Evolutionary conservation across 1,284 basidiomycete genomes (phyloP).

Genomic region (Kwoniella shivajii): DNA sequence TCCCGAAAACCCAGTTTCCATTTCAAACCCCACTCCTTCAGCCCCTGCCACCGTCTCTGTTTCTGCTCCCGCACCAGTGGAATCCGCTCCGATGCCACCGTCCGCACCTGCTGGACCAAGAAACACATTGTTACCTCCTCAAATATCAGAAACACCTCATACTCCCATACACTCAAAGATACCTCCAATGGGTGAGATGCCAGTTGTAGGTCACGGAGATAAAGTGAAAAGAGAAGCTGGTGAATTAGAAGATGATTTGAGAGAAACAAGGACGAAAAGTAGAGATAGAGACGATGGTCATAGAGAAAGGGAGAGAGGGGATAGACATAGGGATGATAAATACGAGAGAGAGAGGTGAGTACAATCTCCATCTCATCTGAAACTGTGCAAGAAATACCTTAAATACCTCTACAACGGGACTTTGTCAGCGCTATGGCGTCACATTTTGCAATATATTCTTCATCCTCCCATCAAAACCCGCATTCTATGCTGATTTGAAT

Average conservation of each 20-base stretch:
- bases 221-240: constrained; percentile 52
- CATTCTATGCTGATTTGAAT: background rate
- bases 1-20: constrained; percentile 36
- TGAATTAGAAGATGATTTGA: constrained; percentile 49
- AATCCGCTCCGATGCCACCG: constrained; percentile 13
- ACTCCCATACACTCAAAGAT: constrained; percentile 30
- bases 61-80: constrained; percentile 15
- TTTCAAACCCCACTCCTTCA: background rate
- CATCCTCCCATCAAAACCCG: background rate
- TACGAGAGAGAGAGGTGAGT: constrained; percentile 18
- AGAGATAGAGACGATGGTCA: constrained; percentile 10
- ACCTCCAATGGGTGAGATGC: constrained; percentile 42
- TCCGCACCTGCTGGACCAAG: constrained; percentile 25
- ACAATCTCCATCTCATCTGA: background rate
- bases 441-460: no score
- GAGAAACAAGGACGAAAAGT: constrained; percentile 25
- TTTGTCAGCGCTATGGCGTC: no score
- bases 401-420: no score
- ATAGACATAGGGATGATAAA: constrained; percentile 42
- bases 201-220: constrained; percentile 44
- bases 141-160: constrained; percentile 19
- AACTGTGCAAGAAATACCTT: background rate
- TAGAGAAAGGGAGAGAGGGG: constrained; percentile 65
- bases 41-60: constrained; percentile 46
- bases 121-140: constrained; percentile 2